phyloP scores from a whole-genome alignment of 208 protist genomes.

The Trypanosoma vivax region DNA sequence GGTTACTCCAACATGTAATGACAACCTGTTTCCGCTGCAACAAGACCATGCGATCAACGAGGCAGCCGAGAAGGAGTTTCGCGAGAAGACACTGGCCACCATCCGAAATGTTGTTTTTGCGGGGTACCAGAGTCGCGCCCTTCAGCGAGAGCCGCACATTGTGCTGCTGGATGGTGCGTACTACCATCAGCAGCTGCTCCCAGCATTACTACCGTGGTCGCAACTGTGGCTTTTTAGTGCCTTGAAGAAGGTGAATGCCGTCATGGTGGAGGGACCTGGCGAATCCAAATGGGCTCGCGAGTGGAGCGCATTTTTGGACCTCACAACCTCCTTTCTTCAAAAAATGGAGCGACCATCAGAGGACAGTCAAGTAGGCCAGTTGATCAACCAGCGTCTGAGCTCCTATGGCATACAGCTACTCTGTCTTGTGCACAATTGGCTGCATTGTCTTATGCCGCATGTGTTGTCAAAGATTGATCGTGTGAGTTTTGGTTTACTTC shows the following conservation, averaged over 20 bases:
- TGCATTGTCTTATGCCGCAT: conserved; percentile 88
- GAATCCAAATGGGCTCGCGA: neutral
- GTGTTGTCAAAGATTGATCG: conserved; percentile 92
- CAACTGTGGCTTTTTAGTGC: conserved; percentile 80
- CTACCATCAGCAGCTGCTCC: conserved; percentile 82
- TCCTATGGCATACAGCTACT: conserved; percentile 72
- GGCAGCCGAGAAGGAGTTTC: neutral
- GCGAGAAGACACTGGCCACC: conserved; percentile 4
- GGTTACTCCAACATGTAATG: conserved; percentile 24
- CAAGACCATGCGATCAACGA: conserved; percentile 1
- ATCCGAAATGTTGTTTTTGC: conserved; percentile 43
- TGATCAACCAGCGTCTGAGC: conserved; percentile 30
- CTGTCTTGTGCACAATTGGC: conserved; percentile 87
- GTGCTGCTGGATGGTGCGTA: conserved; percentile 85
- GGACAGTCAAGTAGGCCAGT: conserved; percentile 13
- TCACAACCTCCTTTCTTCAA: conserved; percentile 32
- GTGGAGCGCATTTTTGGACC: conserved; percentile 4
- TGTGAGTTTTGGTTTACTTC: conserved; percentile 90
- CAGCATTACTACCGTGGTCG: conserved; percentile 79
- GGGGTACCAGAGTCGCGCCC: conserved; percentile 53
- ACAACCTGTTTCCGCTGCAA: conserved; percentile 18
- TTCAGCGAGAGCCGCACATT: conserved; percentile 89
- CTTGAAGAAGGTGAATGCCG: conserved; percentile 13
- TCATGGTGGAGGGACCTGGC: neutral
- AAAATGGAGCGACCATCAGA: conserved; percentile 4